Evolutionary conservation across 371 early-diverging fungal genomes (phyloP), one percentile per base, ranked within the genome.

Genomic region (Batrachochytrium dendrobatidis): DNA sequence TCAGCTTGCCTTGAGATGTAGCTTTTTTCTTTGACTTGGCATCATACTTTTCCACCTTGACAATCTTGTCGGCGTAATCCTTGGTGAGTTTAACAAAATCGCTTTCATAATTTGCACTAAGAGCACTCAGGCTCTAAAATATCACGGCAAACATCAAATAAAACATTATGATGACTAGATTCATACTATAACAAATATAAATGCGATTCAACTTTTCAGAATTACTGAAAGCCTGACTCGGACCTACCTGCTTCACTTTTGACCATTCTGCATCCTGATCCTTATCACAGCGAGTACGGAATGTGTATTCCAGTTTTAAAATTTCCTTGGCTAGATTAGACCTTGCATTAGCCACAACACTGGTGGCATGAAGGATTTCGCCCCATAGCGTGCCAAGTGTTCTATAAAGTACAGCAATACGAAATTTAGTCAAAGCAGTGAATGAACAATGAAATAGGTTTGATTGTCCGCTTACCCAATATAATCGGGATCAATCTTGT

Each of bases 1-100:
- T n/a, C n/a, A n/a, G n/a, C n/a, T n/a, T n/a, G n/a, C n/a, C n/a
- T 12, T 57, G 58, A 15, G 59, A 44, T 25, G 33, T 45, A 22
- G 22, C 46, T 17, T 35, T 34, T 53, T 59, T 58, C 34, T 64
- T 58, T 0, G 50, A 49, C 34, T 64, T 64, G 7, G 59, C 29
- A 0, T 15, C 56, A 8, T 60, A 56, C 66, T 66, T 66, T 15
- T 45, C 46, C 33, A 58, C 50, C 52, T 62, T 62, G 10, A 34
- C 35, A 39, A 62, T 39, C 39, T 59, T 59, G 10, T 66, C 67
- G n/a, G 62, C 67, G 30, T 53, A 58, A 18, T 62, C 63, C 34
- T 53, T 62, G 6, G 67, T 58, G 1, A 29, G 10, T 30, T 52
- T 61, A 3, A 65, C 58, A 35, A 66, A 58, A 6, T 62, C 67